These are phyloP conservation scores for Boletus smithii DNA, from an alignment of 1,284 basidiomycete genomes.

Conservation along the genomic window DNA sequence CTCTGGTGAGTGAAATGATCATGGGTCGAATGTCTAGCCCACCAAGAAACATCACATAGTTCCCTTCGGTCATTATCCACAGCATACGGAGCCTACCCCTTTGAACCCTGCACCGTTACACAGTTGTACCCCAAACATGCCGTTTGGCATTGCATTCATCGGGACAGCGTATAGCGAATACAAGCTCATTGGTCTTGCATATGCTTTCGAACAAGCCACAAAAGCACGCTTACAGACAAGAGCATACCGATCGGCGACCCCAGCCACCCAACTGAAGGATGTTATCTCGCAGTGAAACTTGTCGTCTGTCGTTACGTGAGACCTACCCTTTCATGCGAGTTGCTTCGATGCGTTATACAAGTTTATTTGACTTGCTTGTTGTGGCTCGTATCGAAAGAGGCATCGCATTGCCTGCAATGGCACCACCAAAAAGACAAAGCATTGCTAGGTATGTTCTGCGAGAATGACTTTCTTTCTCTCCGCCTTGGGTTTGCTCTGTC, in stretches of 20 bases:
- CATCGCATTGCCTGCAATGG: constrained; percentile 7
- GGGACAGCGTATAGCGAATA: constrained; percentile 51
- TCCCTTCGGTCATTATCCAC: constrained; percentile 45
- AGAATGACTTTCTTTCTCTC: constrained; percentile 87
- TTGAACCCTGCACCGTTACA: constrained; percentile 29
- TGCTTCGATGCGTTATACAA: constrained; percentile 3
- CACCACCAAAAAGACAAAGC: constrained; percentile 10
- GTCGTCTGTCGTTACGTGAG: not conserved
- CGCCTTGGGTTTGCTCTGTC: constrained; percentile 86
- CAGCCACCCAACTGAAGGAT: constrained; percentile 48
- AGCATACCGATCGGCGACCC: constrained; percentile 46
- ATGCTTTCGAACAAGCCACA: constrained; percentile 56
- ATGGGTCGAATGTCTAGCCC: not conserved
- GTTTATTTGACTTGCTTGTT: not conserved
- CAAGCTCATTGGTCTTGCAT: constrained; percentile 46
- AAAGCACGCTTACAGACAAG: constrained; percentile 40
- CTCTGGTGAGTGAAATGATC: constrained; percentile 20
- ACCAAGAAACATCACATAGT: constrained; percentile 30
- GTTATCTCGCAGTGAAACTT: constrained; percentile 30
- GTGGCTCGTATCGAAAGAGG: constrained; percentile 2
- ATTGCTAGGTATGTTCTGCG: constrained; percentile 63
- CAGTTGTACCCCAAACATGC: constrained; percentile 40
- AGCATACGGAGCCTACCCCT: constrained; percentile 23
- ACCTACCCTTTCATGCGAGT: constrained; percentile 5
- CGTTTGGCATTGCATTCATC: constrained; percentile 52